Percentiles rank a stretch among this genome's conserved stretches.
These are phyloP conservation scores for Spergularia bocconei DNA, from an alignment of 148 eudicot species.

Conservation along the genomic window DNA sequence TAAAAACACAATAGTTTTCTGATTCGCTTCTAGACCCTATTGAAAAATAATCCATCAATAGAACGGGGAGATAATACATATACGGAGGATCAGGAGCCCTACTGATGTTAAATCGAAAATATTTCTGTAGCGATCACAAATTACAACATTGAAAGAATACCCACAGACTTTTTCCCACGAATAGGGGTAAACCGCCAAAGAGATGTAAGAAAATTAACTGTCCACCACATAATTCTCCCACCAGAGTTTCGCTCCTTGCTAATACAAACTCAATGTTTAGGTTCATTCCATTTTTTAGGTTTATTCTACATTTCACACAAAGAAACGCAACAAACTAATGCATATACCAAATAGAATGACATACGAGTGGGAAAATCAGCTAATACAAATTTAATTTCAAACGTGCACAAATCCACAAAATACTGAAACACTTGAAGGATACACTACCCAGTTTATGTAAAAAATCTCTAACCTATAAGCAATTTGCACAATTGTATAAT, in stretches of 20 bases:
- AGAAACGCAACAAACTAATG: not conserved
- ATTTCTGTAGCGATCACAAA: not conserved
- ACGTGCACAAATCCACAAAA: not conserved
- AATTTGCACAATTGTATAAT: not conserved
- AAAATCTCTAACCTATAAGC: too few species aligned
- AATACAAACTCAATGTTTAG: not conserved
- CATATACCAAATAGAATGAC: not conserved
- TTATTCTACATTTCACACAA: not conserved
- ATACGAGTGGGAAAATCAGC: not conserved
- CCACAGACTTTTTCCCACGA: not conserved
- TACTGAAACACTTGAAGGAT: not conserved
- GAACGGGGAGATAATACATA: too few species aligned
- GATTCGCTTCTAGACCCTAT: too few species aligned
- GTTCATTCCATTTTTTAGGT: not conserved
- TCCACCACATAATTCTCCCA: not conserved
- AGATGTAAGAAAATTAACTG: not conserved
- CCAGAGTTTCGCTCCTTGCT: not conserved
- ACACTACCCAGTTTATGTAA: not conserved
- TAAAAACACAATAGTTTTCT: too few species aligned
- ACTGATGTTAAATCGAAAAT: not conserved
- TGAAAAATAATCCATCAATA: too few species aligned
- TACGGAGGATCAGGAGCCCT: not conserved
- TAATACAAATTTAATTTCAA: not conserved
- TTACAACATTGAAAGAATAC: not conserved
- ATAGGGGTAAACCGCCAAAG: not conserved